A percentile compares a stretch with the other conserved stretches of the same genome.
Evolutionary conservation across 2,329 filamentous ascomycete species (phyloP).

Genomic region (Fusarium heterosporum): DNA sequence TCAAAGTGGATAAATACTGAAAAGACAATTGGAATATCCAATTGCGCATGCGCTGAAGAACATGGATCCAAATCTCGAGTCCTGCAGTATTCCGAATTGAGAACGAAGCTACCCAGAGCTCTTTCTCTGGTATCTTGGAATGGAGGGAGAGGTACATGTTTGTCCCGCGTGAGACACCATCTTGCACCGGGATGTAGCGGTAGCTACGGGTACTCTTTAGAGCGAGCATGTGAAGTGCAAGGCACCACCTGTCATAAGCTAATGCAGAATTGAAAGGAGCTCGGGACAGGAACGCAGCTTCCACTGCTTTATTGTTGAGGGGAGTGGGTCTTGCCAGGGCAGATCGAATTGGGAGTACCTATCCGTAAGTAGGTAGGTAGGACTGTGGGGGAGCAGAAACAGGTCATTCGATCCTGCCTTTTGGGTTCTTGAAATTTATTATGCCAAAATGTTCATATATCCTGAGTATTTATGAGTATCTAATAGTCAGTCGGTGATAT

Average conservation of each 20-base stretch:
- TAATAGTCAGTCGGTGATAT: background rate
- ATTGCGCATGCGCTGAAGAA: slow-evolving; percentile 18
- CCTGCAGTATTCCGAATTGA: slow-evolving; percentile 19
- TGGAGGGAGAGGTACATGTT: slow-evolving; percentile 17
- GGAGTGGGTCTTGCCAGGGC: slow-evolving; percentile 14
- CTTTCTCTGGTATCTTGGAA: background rate
- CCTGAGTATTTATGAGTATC: background rate
- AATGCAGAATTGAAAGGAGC: slow-evolving; percentile 19
- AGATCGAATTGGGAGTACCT: slow-evolving; percentile 3
- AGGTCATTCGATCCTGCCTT: slow-evolving; percentile 13
- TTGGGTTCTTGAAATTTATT: background rate
- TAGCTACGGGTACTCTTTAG: slow-evolving; percentile 4
- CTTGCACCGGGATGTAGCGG: background rate
- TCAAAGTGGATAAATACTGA: slow-evolving; percentile 23
- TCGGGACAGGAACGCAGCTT: slow-evolving; percentile 12
- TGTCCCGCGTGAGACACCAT: slow-evolving; percentile 20
- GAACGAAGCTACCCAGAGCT: slow-evolving; percentile 15
- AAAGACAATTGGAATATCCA: background rate
- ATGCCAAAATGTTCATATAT: background rate
- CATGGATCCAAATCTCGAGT: slow-evolving; percentile 5
- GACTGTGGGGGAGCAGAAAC: slow-evolving; percentile 20
- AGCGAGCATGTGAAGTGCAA: background rate
- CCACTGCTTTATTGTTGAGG: slow-evolving; percentile 14
- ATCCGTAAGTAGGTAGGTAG: background rate
- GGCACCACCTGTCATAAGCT: slow-evolving; percentile 8